Conservation (phyloP, 352 stramenopile genomes). For the Elongisporangium senticosum region DNA sequence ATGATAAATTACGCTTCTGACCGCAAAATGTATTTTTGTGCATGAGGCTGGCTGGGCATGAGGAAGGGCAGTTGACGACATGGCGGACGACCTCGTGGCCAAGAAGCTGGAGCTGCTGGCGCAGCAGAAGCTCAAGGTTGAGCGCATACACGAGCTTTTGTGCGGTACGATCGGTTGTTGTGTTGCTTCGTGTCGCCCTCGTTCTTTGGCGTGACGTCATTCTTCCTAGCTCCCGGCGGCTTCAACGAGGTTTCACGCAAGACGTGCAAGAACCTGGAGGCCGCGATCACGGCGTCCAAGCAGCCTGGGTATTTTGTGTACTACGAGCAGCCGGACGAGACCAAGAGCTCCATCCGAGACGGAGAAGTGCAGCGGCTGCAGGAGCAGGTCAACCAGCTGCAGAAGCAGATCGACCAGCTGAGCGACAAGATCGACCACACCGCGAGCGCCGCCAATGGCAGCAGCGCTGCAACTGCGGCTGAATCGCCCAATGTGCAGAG, state of each 20-base stretch:
- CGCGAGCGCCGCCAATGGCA: constrained; percentile 3
- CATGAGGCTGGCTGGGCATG: neutral
- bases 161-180: constrained; percentile 22
- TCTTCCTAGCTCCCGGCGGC: constrained; percentile 32
- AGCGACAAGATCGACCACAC: constrained; percentile 40
- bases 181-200: neutral
- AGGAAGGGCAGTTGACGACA: neutral
- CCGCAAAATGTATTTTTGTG: neutral
- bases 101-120: constrained; percentile 76
- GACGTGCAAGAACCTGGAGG: constrained; percentile 78
- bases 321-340: constrained; percentile 58
- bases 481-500: constrained; percentile 32
- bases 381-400: constrained; percentile 47
- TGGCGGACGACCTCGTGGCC: constrained; percentile 52
- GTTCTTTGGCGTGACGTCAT: neutral
- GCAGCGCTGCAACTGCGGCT: neutral
- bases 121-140: constrained; percentile 57
- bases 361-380: constrained; percentile 59
- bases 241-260: constrained; percentile 75
- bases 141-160: constrained; percentile 55
- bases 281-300: constrained; percentile 68
- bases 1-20: neutral
- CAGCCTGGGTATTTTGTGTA: constrained; percentile 68
- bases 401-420: constrained; percentile 70
- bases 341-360: constrained; percentile 40